Evolutionary conservation across 768 basidiomycete species (phyloP).

Genomic region (Leccinum pellstonianum): DNA sequence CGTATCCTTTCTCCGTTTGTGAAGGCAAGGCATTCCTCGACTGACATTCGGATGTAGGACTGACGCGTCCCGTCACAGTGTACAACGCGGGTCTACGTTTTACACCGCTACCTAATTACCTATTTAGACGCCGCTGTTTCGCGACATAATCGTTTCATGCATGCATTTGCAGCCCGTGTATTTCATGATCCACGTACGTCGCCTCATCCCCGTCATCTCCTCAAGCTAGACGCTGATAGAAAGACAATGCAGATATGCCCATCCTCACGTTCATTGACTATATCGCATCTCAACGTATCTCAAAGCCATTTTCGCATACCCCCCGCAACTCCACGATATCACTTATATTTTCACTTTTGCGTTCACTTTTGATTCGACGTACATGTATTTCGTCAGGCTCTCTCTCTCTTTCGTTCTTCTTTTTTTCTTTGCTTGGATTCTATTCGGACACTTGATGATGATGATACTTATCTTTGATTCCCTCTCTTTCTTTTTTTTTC

Average conservation of each 20-base stretch:
- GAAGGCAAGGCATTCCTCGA: slow-evolving; percentile 19
- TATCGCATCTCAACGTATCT: slow-evolving; percentile 23
- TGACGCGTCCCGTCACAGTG: slow-evolving; percentile 22
- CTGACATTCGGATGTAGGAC: not conserved
- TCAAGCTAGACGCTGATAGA: slow-evolving; percentile 1
- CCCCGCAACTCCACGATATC: slow-evolving; percentile 28
- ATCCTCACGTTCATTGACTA: slow-evolving; percentile 25
- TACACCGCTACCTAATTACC: slow-evolving; percentile 25
- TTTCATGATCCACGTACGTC: slow-evolving; percentile 28
- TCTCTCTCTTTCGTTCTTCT: slow-evolving; percentile 1
- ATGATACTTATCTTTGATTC: slow-evolving; percentile 3
- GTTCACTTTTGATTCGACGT: slow-evolving; percentile 21
- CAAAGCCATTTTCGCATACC: slow-evolving; percentile 24
- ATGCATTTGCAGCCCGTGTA: slow-evolving; percentile 30
- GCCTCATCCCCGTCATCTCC: not conserved
- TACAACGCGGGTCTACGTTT: slow-evolving; percentile 27
- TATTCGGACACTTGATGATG: slow-evolving; percentile 6
- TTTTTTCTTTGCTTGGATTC: slow-evolving; percentile 4
- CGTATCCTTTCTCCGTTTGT: slow-evolving; percentile 19
- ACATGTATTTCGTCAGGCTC: slow-evolving; percentile 10
- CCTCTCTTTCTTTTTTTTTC: not conserved
- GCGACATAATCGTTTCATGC: slow-evolving; percentile 29
- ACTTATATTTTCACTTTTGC: slow-evolving; percentile 21
- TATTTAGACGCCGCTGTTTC: slow-evolving; percentile 24
- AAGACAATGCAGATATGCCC: slow-evolving; percentile 23